Evolutionary conservation across 257 asterid species (phyloP), one percentile per base, ranked within the genome.

Genomic region (Cinchona pubescens): DNA sequence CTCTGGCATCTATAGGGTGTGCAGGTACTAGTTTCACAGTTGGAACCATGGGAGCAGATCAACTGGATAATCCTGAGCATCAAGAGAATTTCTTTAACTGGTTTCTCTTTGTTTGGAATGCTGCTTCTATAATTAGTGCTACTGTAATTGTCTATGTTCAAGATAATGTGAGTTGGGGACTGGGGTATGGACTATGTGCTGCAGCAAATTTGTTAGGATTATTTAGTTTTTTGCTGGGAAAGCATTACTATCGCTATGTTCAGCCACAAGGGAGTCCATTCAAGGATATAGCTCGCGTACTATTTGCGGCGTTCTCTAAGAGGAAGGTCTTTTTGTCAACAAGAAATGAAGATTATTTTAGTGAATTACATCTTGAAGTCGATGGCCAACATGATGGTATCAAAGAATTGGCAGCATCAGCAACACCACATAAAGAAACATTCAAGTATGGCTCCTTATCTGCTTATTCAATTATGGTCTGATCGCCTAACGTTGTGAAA

Each of bases 1-100:
- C 89, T 15, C 85, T 90, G 2, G 78, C 86, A 0, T 78, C 88
- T 32, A 66, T 89, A 0, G 96, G 94, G 1, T 82, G 60, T 27
- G 90, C 91, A n/a, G 96, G 96, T n/a, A 83, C 90, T 0, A 88
- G 96, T 49, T 88, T 87, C 82, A 83, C 94, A 6, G 79, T 88
- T 1, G 96, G 86, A 34, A 78, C 94, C 19, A 86, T 90, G 90
- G 96, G 96, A 18, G 96, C 93, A 0, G 84, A 88, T 37, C 96
- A 90, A 61, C 82, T 88, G 13, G 77, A 83, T 34, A 79, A 64
- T 37, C 76, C 89, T 13, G 81, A 82, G 75, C 86, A 85, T 67
- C 91, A 76, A 61, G 83, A 79, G 7, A 75, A 79, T 69, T 90
- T 78, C 89, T 86, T 90, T 80, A 87, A 87, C 67, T 90, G 94